Evolutionary conservation across 192 early-diverging fungal species (phyloP).

Genomic region (Oehlia diaphana): DNA sequence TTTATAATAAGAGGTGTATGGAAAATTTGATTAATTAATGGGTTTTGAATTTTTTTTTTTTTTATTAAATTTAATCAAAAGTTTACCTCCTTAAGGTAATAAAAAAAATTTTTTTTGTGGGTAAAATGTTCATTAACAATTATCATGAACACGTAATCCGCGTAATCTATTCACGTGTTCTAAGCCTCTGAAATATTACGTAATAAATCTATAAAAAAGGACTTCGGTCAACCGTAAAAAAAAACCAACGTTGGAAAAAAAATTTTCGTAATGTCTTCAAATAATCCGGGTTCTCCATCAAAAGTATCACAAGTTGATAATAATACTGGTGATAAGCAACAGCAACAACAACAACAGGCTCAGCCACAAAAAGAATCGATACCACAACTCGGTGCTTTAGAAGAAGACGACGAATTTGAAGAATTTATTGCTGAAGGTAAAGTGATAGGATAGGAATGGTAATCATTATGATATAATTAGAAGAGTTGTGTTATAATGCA

Average conservation of each 20-base stretch:
- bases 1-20: no score
- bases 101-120: no score
- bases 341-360: not conserved
- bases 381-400: slow-evolving; percentile 67
- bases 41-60: no score
- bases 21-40: no score
- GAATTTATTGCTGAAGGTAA: slow-evolving; percentile 86
- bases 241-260: not conserved
- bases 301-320: not conserved
- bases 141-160: no score
- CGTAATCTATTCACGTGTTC: no score
- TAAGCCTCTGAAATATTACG: no score
- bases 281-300: slow-evolving; percentile 10
- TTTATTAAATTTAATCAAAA: no score
- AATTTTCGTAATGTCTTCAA: slow-evolving; percentile 15
- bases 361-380: slow-evolving; percentile 24
- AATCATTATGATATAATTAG: not conserved
- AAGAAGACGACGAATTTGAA: slow-evolving; percentile 95
- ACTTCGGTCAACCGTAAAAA: no score
- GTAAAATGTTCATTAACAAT: no score
- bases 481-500: not conserved
- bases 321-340: not conserved
- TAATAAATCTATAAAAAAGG: no score
- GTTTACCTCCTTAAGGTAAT: no score
- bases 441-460: not conserved